Evolutionary conservation across 106 monocot genomes (phyloP).

Genomic region (Phalaenopsis equestris): DNA sequence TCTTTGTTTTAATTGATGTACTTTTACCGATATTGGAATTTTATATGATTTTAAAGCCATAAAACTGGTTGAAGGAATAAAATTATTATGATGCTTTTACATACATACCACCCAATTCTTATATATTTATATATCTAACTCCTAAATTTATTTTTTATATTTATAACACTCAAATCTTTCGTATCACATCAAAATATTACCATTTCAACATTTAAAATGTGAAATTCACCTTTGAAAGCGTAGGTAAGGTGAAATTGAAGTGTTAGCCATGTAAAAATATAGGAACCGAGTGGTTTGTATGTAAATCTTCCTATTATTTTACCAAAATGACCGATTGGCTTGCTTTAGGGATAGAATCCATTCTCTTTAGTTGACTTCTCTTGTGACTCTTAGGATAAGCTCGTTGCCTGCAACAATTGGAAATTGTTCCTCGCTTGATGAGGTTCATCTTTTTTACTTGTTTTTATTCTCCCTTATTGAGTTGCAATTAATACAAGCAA

Average conservation of each 20-base stretch:
- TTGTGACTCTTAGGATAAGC: constrained; percentile 47
- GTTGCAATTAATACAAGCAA: not conserved
- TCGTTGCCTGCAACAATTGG: constrained; percentile 62
- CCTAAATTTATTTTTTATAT: too few relatives aligned
- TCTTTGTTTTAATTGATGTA: not conserved
- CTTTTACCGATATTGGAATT: not conserved
- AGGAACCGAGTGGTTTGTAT: too few relatives aligned
- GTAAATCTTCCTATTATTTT: too few relatives aligned
- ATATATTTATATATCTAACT: too few relatives aligned
- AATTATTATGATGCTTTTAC: not conserved
- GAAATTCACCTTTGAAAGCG: too few relatives aligned
- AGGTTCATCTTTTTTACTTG: constrained; percentile 34
- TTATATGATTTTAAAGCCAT: not conserved
- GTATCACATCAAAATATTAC: too few relatives aligned
- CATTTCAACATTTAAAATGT: too few relatives aligned
- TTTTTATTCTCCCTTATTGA: not conserved
- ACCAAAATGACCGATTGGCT: not conserved
- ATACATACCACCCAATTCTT: too few relatives aligned
- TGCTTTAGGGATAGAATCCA: not conserved
- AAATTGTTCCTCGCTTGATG: constrained; percentile 59
- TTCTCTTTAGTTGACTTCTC: not conserved
- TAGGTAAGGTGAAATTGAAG: too few relatives aligned
- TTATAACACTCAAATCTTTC: too few relatives aligned
- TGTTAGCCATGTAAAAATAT: too few relatives aligned
- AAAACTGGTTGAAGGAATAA: not conserved